Conservation (phyloP, 2,329 filamentous ascomycete species). For the Elsinoe australis region DNA sequence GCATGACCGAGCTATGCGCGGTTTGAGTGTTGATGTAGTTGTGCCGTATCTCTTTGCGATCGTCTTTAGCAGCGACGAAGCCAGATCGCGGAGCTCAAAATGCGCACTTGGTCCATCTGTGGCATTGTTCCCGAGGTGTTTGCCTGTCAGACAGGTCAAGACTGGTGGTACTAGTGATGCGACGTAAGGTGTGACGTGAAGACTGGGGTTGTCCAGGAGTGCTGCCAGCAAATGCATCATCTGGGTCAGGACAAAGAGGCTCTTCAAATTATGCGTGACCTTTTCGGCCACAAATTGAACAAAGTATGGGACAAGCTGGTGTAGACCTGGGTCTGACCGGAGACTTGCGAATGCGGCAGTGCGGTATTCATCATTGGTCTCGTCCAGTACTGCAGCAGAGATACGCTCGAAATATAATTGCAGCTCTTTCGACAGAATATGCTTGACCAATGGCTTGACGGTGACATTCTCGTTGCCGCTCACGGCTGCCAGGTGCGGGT, state of each 20-base stretch:
- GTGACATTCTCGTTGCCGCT: conserved; percentile 75
- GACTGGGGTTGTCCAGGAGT: conserved; percentile 70
- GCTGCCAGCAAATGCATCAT: conserved; percentile 88
- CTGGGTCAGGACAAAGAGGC: conserved; percentile 78
- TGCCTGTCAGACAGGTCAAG: conserved; percentile 81
- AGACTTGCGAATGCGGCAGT: conserved; percentile 80
- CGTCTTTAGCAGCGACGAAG: conserved; percentile 70
- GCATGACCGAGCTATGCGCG: conserved; percentile 85
- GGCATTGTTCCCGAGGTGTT: conserved; percentile 58
- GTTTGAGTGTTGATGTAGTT: conserved; percentile 72
- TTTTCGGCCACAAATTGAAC: conserved; percentile 93
- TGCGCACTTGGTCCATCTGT: conserved; percentile 49
- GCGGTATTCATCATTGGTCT: conserved; percentile 77
- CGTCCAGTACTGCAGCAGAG: conserved; percentile 78
- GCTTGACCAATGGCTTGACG: conserved; percentile 87
- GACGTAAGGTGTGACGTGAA: conserved; percentile 66
- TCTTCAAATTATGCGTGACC: conserved; percentile 86
- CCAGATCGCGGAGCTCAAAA: conserved; percentile 75
- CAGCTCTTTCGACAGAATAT: conserved; percentile 90
- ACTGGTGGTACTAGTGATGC: conserved; percentile 72
- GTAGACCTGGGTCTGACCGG: conserved; percentile 79
- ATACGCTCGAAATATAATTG: conserved; percentile 97
- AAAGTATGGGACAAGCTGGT: conserved; percentile 94
- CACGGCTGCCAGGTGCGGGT: conserved; percentile 73
- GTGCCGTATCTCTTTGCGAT: conserved; percentile 75